These are phyloP conservation scores for Craterostigma plantagineum DNA, from an alignment of 257 asterid genomes.

Conservation along the genomic window DNA sequence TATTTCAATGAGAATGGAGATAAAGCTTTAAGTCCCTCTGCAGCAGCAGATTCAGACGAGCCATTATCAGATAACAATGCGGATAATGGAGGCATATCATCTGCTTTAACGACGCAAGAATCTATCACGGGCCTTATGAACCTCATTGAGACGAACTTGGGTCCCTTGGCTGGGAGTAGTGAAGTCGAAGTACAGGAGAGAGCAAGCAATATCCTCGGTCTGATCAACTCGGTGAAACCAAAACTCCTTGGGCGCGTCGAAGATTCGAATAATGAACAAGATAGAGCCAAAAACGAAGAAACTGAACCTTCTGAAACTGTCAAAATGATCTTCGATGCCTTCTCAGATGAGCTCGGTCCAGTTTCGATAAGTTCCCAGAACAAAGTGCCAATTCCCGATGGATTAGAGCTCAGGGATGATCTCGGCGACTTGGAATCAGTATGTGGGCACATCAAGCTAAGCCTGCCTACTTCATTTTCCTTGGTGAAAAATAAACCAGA, in stretches of 20 bases:
- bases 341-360: constrained; percentile 86
- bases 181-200: constrained; percentile 89
- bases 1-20: constrained; percentile 27
- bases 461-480: constrained; percentile 41
- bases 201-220: constrained; percentile 59
- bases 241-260: constrained; percentile 32
- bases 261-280: constrained; percentile 12
- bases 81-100: constrained; percentile 24
- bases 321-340: constrained; percentile 33
- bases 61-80: constrained; percentile 23
- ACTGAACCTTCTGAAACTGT: constrained; percentile 25
- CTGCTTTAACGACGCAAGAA: constrained; percentile 22
- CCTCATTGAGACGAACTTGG: constrained; percentile 50
- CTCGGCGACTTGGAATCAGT: constrained; percentile 57
- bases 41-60: no score
- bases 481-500: constrained; percentile 26
- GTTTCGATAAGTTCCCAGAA: constrained; percentile 61
- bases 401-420: constrained; percentile 48
- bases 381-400: constrained; percentile 65
- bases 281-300: no score
- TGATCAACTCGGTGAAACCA: constrained; percentile 41
- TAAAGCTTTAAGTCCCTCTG: constrained; percentile 14
- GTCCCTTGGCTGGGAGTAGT: constrained; percentile 47
- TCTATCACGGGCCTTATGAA: constrained; percentile 34
- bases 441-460: constrained; percentile 41